Evolutionary conservation across 1,139 yeast species (phyloP), one percentile per base, ranked within the genome.

Genomic region (Cylindricascospora bacillispora): DNA sequence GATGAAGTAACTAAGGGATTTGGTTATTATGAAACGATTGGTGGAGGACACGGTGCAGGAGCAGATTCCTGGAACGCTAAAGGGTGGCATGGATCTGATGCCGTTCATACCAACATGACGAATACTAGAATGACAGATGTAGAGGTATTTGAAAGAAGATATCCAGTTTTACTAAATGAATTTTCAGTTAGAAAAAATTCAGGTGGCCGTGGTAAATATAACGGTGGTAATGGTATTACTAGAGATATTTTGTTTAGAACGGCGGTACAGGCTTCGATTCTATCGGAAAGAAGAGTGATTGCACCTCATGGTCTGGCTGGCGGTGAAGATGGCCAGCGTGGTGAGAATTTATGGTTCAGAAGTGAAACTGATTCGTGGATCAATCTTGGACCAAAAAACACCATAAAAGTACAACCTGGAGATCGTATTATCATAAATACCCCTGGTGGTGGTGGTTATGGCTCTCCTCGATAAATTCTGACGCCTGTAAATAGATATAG

Each of bases 11-110:
- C 52, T 22, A 56, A 59, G 24, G 78, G 78, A 1, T 76, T 76
- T 49, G 85, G 83, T 0, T 74, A 74, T 53, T 73, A 74, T 47
- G 85, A 77, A 46, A 75, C 82, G 0, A 73, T 74, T 37, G 76
- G 77, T 30, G 82, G 82, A 28, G 81, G 82, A 6, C 49, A 70
- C 20, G 83, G 85, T 21, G 85, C 83, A 1, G 78, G 78, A 1
- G 66, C 70, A 1, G 56, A 60, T 13, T 70, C 74, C 61, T 54
- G 65, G 47, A 57, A 65, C 33, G 77, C 73, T 1, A 60, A 67
- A 1, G 62, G 67, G 4, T 73, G 78, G 75, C 50, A 67, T 38
- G 82, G 82, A 17, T 67, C 65, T 21, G 61, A 67, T 39, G 81
- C 76, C 9, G 80, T 74, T 4, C 82, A 74, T 35, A 70, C 75